phyloP scores from a whole-genome alignment of 805 yeast genomes.

The Wickerhamomyces kurtzmanii region DNA sequence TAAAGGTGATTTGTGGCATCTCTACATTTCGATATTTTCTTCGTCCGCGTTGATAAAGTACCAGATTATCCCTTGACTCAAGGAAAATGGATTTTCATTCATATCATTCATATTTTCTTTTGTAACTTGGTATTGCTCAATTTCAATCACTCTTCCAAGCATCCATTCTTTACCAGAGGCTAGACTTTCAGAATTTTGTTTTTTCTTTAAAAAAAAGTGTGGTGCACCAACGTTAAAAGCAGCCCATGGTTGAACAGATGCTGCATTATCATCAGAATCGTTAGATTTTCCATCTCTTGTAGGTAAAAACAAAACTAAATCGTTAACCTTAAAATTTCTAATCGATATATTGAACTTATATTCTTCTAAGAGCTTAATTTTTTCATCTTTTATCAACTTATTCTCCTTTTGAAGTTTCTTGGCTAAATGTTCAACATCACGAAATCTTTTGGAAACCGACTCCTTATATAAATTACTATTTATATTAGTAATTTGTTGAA shows the following conservation, averaged over 20 bases:
- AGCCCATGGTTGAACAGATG: slow-evolving; percentile 65
- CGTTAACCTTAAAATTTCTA: slow-evolving; percentile 58
- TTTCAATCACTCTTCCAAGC: slow-evolving; percentile 55
- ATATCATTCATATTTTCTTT: no score
- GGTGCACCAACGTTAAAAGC: slow-evolving; percentile 88
- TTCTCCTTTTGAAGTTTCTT: slow-evolving; percentile 74
- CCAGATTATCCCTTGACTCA: slow-evolving; percentile 59
- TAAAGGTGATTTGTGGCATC: no score
- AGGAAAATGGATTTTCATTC: slow-evolving; percentile 51
- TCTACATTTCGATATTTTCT: no score
- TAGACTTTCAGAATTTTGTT: slow-evolving; percentile 25
- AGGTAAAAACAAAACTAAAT: slow-evolving; percentile 78
- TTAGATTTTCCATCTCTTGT: slow-evolving; percentile 27
- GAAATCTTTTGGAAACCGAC: slow-evolving; percentile 63
- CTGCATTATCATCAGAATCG: slow-evolving; percentile 8
- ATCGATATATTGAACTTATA: slow-evolving; percentile 47
- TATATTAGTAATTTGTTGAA: slow-evolving; percentile 14
- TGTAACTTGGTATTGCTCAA: slow-evolving; percentile 46
- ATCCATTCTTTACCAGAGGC: slow-evolving; percentile 64
- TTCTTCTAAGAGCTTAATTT: slow-evolving; percentile 25
- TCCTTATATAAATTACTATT: slow-evolving; percentile 21
- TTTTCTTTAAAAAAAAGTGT: slow-evolving; percentile 67
- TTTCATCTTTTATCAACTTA: slow-evolving; percentile 34
- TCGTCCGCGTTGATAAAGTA: slow-evolving; percentile 48
- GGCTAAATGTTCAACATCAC: slow-evolving; percentile 85